Evolutionary conservation across 2,329 filamentous ascomycete species (phyloP), one percentile per base, ranked within the genome.

Genomic region (Emergomyces pasteurianus): DNA sequence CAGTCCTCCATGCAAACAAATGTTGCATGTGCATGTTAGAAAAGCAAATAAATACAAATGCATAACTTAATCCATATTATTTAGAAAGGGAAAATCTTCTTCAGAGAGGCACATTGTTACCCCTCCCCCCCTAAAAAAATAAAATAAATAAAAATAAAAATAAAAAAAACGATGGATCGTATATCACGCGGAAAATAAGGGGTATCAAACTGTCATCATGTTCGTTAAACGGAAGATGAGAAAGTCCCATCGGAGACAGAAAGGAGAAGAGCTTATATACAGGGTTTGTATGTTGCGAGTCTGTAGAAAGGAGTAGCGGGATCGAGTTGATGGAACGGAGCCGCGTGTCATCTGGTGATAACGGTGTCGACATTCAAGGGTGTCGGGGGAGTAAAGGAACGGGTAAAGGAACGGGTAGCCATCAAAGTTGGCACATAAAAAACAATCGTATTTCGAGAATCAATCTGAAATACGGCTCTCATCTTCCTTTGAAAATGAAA

Each of bases 401-500:
- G n/a, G n/a, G n/a, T 12, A 34, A 52, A 52, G 18, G 12, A 26
- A 9, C 31, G 49, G 3, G 26, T 12, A 21, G 8, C 42, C 16
- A 52, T 12, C 47, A 31, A 52, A n/a, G 26, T 28, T 16, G 47
- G 12, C 34, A 7, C 14, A 31, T 28, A 6, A 14, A 12, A 34
- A 2, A n/a, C 43, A 23, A 21, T 46, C 43, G 3, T 47, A 9
- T 14, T 14, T 12, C 5, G 42, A 4, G 21, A 47, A 6, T 14
- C 10, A 26, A 14, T 8, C 21, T 18, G 1, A 16, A 55, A 40
- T 14, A 38, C 14, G 9, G 21, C 9, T 40, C n/a, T 14, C 18
- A 31, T 23, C 14, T 26, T 42, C 34, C 52, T 42, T 34, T 14
- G 10, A 55, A 58, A 77, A 76, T 5, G 71, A 68, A 7, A 76